phyloP scores from a whole-genome alignment of 495 filamentous ascomycete genomes.

The Acidiella bohemica region DNA sequence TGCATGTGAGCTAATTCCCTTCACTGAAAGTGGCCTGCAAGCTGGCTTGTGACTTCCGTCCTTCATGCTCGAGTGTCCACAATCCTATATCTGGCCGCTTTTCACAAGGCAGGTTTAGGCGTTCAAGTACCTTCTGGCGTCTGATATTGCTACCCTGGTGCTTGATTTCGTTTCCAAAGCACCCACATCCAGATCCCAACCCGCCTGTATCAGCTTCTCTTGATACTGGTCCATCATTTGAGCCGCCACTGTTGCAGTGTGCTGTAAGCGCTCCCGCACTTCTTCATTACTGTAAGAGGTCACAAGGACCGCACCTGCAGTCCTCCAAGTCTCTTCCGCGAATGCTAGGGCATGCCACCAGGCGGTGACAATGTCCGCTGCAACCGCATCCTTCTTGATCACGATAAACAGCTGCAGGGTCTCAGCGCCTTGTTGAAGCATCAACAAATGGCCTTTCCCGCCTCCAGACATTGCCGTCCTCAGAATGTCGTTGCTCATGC shows the following conservation, averaged over 20 bases:
- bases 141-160: too few species aligned
- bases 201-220: slow-evolving; percentile 31
- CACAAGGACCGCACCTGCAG: neutral
- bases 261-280: slow-evolving; percentile 31
- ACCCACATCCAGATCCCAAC: slow-evolving; percentile 47
- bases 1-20: too few species aligned
- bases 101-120: too few species aligned
- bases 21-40: too few species aligned
- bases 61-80: too few species aligned
- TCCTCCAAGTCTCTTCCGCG: neutral
- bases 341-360: slow-evolving; percentile 17
- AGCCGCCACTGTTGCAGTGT: slow-evolving; percentile 49
- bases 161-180: slow-evolving; percentile 45
- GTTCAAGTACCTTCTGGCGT: too few species aligned
- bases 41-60: too few species aligned
- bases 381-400: slow-evolving; percentile 40
- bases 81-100: too few species aligned
- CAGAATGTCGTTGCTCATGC: slow-evolving; percentile 21
- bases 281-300: neutral
- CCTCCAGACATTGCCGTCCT: slow-evolving; percentile 21
- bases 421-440: slow-evolving; percentile 36
- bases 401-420: slow-evolving; percentile 41
- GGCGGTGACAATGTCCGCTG: slow-evolving; percentile 4
- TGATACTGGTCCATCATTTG: slow-evolving; percentile 25
- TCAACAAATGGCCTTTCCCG: slow-evolving; percentile 29